Percentiles rank a stretch among this genome's conserved stretches.
Evolutionary conservation across 2,329 filamentous ascomycete species (phyloP).

Genomic region (Scedosporium minutisporum): DNA sequence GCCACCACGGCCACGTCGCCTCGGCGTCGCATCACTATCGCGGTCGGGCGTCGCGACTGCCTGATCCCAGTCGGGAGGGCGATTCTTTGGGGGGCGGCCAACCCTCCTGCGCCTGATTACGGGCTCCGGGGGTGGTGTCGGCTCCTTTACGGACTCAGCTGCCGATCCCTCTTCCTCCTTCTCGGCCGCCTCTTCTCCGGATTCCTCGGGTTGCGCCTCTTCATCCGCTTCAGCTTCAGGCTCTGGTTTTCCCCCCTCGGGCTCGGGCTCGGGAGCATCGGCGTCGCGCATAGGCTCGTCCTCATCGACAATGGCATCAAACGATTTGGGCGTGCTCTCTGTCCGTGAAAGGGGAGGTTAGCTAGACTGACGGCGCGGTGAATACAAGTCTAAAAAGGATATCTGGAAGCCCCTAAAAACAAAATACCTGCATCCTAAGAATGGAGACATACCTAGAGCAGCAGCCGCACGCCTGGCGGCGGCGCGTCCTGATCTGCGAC

Average conservation of each 20-base stretch:
- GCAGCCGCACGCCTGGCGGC: constrained; percentile 44
- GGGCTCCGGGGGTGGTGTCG: constrained; percentile 43
- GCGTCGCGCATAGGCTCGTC: constrained; percentile 29
- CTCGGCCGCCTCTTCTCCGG: constrained; percentile 24
- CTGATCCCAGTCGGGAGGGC: constrained; percentile 67
- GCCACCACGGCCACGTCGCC: constrained; percentile 57
- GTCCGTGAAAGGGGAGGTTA: constrained; percentile 18
- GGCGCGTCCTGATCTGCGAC: constrained; percentile 42
- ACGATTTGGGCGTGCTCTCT: constrained; percentile 34
- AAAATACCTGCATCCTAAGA: background rate
- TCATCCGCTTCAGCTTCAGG: constrained; percentile 14
- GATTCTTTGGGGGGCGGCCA: constrained; percentile 80
- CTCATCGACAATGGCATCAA: constrained; percentile 26
- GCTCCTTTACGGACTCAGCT: constrained; percentile 34
- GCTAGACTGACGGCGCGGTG: constrained; percentile 1
- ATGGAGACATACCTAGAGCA: constrained; percentile 35
- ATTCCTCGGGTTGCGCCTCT: constrained; percentile 20
- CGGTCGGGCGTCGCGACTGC: constrained; percentile 46
- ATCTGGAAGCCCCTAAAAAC: background rate
- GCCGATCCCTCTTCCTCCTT: constrained; percentile 26
- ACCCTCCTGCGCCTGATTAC: constrained; percentile 66
- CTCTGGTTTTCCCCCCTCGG: constrained; percentile 12
- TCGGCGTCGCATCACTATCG: constrained; percentile 44
- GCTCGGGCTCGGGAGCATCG: constrained; percentile 15
- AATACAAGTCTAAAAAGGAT: background rate